A percentile compares a stretch with the other conserved stretches of the same genome.
Conservation (phyloP, 1,139 yeast genomes). For the Taphrina communis region DNA sequence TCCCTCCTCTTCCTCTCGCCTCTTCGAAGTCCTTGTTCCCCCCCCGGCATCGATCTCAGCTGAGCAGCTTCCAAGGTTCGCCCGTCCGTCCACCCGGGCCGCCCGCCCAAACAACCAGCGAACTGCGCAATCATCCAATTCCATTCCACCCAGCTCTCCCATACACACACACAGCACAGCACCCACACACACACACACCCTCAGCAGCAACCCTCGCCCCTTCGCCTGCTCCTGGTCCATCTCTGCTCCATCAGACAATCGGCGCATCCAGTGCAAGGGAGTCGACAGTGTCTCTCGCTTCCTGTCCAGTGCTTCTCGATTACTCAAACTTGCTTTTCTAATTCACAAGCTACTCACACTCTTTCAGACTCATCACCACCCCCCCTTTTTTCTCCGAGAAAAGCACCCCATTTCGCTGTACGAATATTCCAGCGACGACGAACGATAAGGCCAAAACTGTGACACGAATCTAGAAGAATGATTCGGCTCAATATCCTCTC, state of each 20-base stretch:
- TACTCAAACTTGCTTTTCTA: conserved; percentile 2
- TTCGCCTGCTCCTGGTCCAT: conserved; percentile 1
- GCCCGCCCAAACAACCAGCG: conserved; percentile 12
- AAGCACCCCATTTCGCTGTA: conserved; percentile 11
- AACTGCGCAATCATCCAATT: conserved; percentile 3
- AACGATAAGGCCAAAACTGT: not conserved
- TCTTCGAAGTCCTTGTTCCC: too few species aligned
- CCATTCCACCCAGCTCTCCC: too few species aligned
- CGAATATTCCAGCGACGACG: conserved; percentile 22
- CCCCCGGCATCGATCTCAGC: too few species aligned
- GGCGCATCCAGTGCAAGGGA: not conserved
- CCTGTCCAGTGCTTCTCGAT: not conserved
- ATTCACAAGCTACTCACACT: conserved; percentile 12
- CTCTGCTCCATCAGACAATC: not conserved
- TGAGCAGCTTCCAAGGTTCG: not conserved
- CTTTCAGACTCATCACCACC: not conserved
- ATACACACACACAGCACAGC: too few species aligned
- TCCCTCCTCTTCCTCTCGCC: not conserved
- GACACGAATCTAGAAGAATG: not conserved
- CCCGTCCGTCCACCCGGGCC: conserved; percentile 4
- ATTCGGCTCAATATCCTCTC: conserved; percentile 8
- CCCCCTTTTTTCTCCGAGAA: not conserved
- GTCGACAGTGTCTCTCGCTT: not conserved
- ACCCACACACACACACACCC: not conserved
- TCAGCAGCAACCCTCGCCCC: not conserved